Conservation (phyloP, 306 rosid genomes). For the Quercus parvula region DNA sequence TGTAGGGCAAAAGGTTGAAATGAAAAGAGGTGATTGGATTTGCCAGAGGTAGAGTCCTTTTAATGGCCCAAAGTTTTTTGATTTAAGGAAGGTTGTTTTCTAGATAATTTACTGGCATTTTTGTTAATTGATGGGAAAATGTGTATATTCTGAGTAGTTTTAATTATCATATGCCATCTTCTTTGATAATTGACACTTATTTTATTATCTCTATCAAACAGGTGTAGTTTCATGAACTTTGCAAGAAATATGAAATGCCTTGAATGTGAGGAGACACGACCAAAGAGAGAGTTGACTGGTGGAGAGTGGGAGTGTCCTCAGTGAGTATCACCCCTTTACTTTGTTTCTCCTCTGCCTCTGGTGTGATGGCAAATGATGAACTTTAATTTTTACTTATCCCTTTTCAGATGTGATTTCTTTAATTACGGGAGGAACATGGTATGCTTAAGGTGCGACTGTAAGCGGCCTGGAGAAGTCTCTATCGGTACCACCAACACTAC, state of each 20-base stretch:
- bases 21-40: slow-evolving; percentile 97
- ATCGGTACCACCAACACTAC: slow-evolving; percentile 22
- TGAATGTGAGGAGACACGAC: slow-evolving; percentile 88
- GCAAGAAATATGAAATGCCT: slow-evolving; percentile 84
- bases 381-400: slow-evolving; percentile 1
- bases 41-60: slow-evolving; percentile 59
- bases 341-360: slow-evolving; percentile 5
- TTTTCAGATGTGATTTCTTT: slow-evolving; percentile 79
- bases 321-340: slow-evolving; percentile 46
- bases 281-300: slow-evolving; percentile 78
- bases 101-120: slow-evolving; percentile 3
- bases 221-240: slow-evolving; percentile 98
- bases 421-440: slow-evolving; percentile 70
- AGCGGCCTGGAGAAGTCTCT: slow-evolving; percentile 66
- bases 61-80: background rate
- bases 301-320: slow-evolving; percentile 99
- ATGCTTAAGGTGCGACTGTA: slow-evolving; percentile 93
- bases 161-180: slow-evolving; percentile 1
- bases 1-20: slow-evolving; percentile 60
- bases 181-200: background rate
- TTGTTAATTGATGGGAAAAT: slow-evolving; percentile 1
- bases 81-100: background rate
- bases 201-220: slow-evolving; percentile 37
- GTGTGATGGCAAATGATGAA: slow-evolving; percentile 16
- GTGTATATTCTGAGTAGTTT: background rate